Conservation (phyloP, 1,284 basidiomycete species). For the Mycosarcoma maydis region DNA sequence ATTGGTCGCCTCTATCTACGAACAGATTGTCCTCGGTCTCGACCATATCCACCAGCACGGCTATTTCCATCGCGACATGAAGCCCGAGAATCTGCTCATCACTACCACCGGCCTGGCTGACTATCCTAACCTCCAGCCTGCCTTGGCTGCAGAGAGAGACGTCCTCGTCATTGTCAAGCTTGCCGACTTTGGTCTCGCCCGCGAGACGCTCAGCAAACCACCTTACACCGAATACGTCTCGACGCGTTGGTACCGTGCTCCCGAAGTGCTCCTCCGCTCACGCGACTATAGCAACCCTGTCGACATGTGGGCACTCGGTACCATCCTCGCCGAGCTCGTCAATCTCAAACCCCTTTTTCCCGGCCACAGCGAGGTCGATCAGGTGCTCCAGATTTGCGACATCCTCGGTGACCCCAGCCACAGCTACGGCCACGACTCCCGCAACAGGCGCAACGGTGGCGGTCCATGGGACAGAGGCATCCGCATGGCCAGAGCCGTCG, state of each 20-base stretch:
- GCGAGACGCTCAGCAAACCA: conserved; percentile 85
- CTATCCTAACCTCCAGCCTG: conserved; percentile 73
- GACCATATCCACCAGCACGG: conserved; percentile 91
- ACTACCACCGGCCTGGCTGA: conserved; percentile 97
- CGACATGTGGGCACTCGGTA: conserved; percentile 99
- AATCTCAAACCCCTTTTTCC: conserved; percentile 96
- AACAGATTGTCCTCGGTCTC: conserved; percentile 88
- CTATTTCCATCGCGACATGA: conserved; percentile 99
- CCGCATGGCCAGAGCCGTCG: conserved; percentile 83
- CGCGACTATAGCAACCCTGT: conserved; percentile 94
- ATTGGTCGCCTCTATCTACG: conserved; percentile 92
- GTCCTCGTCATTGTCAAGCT: conserved; percentile 97
- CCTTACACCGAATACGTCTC: conserved; percentile 99
- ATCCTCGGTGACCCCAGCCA: conserved; percentile 89
- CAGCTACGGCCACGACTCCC: conserved; percentile 81
- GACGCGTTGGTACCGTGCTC: conserved; percentile 98
- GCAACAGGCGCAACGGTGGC: conserved; percentile 80
- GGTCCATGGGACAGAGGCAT: conserved; percentile 87
- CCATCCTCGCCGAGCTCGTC: conserved; percentile 95
- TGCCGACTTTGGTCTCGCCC: conserved; percentile 95
- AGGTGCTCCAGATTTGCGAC: conserved; percentile 88
- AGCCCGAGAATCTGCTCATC: conserved; percentile 99
- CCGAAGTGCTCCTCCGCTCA: conserved; percentile 91
- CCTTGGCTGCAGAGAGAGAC: conserved; percentile 76
- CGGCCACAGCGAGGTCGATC: conserved; percentile 94